These are phyloP conservation scores for Pleurotus eryngii DNA, from an alignment of 768 basidiomycete species.

Conservation along the genomic window DNA sequence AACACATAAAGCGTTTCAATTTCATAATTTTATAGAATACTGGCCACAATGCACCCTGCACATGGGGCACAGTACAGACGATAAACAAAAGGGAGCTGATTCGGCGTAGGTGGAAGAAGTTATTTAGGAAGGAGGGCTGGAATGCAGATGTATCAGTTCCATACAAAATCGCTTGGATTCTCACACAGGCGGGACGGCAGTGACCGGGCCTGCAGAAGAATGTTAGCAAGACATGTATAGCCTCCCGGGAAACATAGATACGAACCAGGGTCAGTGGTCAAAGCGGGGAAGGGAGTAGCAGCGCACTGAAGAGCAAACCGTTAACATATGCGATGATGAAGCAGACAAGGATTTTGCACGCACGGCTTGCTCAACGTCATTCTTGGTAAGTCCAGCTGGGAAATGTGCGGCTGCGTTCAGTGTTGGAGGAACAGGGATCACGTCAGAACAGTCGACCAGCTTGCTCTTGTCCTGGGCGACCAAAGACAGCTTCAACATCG, in stretches of 20 bases:
- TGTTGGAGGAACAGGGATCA: constrained; percentile 23
- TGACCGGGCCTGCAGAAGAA: neutral
- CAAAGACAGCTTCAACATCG: constrained; percentile 29
- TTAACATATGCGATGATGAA: neutral
- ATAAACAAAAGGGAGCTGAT: too few relatives aligned
- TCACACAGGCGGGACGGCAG: constrained; percentile 6
- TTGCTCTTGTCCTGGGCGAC: constrained; percentile 22
- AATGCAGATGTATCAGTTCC: too few relatives aligned
- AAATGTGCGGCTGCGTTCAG: constrained; percentile 16
- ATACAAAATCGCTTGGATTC: neutral
- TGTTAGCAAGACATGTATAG: neutral
- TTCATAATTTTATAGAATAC: too few relatives aligned
- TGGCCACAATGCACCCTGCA: too few relatives aligned
- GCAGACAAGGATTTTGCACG: neutral
- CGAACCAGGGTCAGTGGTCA: constrained; percentile 4
- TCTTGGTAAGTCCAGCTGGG: constrained; percentile 20
- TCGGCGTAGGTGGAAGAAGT: too few relatives aligned
- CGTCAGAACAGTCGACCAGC: constrained; percentile 32
- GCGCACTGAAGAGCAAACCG: neutral
- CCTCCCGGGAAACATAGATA: neutral
- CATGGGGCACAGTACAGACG: too few relatives aligned
- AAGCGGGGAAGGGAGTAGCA: constrained; percentile 3
- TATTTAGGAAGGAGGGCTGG: too few relatives aligned
- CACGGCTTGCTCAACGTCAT: constrained; percentile 16
- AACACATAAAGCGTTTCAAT: too few relatives aligned